phyloP scores from a whole-genome alignment of 805 yeast genomes.

The Candida lessepsii region DNA sequence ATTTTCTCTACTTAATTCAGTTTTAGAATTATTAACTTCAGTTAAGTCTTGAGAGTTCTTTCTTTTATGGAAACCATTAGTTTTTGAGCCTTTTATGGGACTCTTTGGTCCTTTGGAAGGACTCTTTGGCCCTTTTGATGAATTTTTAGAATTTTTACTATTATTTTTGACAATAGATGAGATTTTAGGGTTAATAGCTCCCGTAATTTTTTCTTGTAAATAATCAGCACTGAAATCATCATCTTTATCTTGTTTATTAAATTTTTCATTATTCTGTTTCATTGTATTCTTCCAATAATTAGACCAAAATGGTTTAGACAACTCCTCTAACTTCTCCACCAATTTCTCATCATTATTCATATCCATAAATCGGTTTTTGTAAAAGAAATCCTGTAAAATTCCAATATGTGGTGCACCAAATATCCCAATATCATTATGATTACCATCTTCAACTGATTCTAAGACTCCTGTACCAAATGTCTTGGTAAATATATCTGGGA shows the following conservation, averaged over 20 bases:
- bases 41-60: slow-evolving; percentile 5
- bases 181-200: neutral
- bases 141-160: too few relatives aligned
- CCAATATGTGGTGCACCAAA: slow-evolving; percentile 62
- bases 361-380: slow-evolving; percentile 47
- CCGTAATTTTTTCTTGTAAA: slow-evolving; percentile 13
- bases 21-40: slow-evolving; percentile 9
- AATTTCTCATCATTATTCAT: slow-evolving; percentile 28
- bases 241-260: slow-evolving; percentile 32
- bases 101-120: slow-evolving; percentile 1
- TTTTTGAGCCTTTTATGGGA: slow-evolving; percentile 1
- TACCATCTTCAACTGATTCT: slow-evolving; percentile 16
- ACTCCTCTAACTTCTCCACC: slow-evolving; percentile 27
- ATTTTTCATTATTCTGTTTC: slow-evolving; percentile 35
- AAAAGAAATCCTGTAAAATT: slow-evolving; percentile 51
- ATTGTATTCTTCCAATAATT: slow-evolving; percentile 48
- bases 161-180: too few relatives aligned
- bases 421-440: slow-evolving; percentile 31
- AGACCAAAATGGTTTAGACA: slow-evolving; percentile 50
- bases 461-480: slow-evolving; percentile 46
- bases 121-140: too few relatives aligned
- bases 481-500: slow-evolving; percentile 42
- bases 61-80: slow-evolving; percentile 1
- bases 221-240: slow-evolving; percentile 12
- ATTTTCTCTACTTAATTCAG: slow-evolving; percentile 17